Evolutionary conservation across 345 rosid species (phyloP).

Genomic region (Populus davidiana): DNA sequence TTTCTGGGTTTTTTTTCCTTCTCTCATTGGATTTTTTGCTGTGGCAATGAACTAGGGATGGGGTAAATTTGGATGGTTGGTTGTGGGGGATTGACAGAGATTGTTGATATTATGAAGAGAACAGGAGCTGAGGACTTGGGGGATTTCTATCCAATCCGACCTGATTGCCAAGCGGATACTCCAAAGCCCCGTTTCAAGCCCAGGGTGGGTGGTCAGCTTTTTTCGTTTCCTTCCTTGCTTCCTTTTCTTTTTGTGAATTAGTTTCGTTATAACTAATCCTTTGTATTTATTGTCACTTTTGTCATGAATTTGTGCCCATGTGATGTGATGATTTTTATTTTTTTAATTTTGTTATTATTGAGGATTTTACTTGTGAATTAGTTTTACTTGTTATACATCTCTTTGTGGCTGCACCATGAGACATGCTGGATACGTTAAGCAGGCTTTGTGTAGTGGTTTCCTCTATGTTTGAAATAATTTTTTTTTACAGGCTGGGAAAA

Average conservation of each 20-base stretch:
- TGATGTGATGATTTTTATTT: neutral
- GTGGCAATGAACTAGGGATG: conserved; percentile 2
- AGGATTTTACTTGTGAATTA: neutral
- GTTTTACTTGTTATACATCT: neutral
- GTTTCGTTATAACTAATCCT: neutral
- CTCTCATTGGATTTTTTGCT: neutral
- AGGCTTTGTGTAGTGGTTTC: neutral
- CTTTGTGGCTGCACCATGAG: neutral
- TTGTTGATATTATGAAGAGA: conserved; percentile 29
- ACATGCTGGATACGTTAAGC: neutral
- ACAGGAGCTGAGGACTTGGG: conserved; percentile 61
- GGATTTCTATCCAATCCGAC: conserved; percentile 67
- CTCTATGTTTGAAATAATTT: neutral
- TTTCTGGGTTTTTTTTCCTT: neutral
- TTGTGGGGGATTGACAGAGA: conserved; percentile 29
- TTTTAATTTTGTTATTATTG: neutral
- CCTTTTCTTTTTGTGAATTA: neutral
- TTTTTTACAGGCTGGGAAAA: conserved; percentile 69
- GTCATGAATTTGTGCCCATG: neutral
- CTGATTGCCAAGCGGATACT: conserved; percentile 60
- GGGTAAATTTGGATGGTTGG: conserved; percentile 29
- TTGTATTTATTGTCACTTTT: neutral
- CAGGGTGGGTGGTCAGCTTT: conserved; percentile 38
- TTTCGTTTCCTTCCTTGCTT: neutral
- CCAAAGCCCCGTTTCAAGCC: conserved; percentile 75